Base-by-base conservation (phyloP, 345 rosid genomes). In the Limnanthes douglasii region DNA sequence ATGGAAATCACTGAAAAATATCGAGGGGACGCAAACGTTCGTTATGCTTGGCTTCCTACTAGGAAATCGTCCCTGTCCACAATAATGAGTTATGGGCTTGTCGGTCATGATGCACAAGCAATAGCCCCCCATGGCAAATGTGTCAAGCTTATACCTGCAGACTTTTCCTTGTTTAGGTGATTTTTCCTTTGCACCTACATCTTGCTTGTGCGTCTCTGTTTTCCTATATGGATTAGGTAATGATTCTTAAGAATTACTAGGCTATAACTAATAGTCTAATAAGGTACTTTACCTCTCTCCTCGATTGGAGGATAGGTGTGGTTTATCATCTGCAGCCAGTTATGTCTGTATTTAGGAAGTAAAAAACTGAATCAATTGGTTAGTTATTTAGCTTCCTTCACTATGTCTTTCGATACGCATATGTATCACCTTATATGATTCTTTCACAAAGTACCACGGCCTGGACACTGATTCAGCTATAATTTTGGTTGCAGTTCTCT, bases 31-130 rank as follows among this genome's bases (percentile, higher is more conserved):
- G 81, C 95, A 21, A 85, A 81, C 50, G 64, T 92, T 45, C 53
- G 54, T 35, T 70, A 68, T 44, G 99, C 90, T 12, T 92, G 99
- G 99, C 99, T 92, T 64, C 70, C 81, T 64, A 40, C 70, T 27
- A 58, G 86, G 19, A 72, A 65, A 51, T 62, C 31, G 42, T 56
- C 61, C 15, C 25, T 81, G 18, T 41, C 67, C 22, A 49, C 59
- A 0, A 21, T 92, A 3, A 48, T 39, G 66, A 43, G 2, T 30
- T 75, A 64, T 30, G 96, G 96, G 18, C 71, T 86, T 46, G 81
- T 92, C 36, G 66, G 66, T 39, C 72, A 71, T 61, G 78, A 64
- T 34, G 43, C 70, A 12, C 70, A n/a, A n/a, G n/a, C n/a, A n/a
- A n/a, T n/a, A n/a, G 65, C 78, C 14, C 27, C 34, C 8, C 69